Conservation (phyloP, 768 basidiomycete genomes). For the Royoungia palumana region DNA sequence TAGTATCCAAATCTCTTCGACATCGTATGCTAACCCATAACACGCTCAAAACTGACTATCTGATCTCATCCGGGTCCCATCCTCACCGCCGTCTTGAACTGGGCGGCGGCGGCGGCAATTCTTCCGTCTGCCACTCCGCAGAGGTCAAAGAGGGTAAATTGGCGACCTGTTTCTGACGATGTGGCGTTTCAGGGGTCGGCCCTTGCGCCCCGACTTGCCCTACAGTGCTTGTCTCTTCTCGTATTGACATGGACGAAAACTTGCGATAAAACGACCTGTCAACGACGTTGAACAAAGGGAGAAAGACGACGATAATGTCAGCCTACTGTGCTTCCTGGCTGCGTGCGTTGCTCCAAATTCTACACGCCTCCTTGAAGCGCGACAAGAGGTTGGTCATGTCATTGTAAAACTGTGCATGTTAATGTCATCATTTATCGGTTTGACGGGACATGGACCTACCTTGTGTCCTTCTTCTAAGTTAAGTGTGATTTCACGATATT, state of each 20-base stretch:
- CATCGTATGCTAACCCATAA: neutral
- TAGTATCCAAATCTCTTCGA: no score
- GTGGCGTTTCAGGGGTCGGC: conserved; percentile 8
- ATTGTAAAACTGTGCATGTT: conserved; percentile 76
- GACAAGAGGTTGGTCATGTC: conserved; percentile 70
- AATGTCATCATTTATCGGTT: neutral
- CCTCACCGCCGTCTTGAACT: conserved; percentile 5
- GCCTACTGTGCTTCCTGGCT: conserved; percentile 74
- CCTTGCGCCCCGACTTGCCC: conserved; percentile 1
- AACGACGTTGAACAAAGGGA: neutral
- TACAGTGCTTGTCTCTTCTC: conserved; percentile 22
- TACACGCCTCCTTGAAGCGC: conserved; percentile 74
- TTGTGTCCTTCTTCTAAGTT: conserved; percentile 90
- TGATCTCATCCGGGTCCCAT: neutral
- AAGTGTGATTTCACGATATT: conserved; percentile 78
- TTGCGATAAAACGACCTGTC: conserved; percentile 19
- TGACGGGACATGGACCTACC: conserved; percentile 35
- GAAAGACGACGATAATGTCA: no score
- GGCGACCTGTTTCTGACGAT: conserved; percentile 28
- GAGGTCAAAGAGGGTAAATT: conserved; percentile 48
- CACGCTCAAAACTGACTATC: neutral
- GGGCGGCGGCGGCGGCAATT: conserved; percentile 45
- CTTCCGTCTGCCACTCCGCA: conserved; percentile 53
- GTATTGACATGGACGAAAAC: conserved; percentile 32
- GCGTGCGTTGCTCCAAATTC: conserved; percentile 68